phyloP scores from a whole-genome alignment of 2,329 filamentous ascomycete genomes.

The Neurospora sp. region DNA sequence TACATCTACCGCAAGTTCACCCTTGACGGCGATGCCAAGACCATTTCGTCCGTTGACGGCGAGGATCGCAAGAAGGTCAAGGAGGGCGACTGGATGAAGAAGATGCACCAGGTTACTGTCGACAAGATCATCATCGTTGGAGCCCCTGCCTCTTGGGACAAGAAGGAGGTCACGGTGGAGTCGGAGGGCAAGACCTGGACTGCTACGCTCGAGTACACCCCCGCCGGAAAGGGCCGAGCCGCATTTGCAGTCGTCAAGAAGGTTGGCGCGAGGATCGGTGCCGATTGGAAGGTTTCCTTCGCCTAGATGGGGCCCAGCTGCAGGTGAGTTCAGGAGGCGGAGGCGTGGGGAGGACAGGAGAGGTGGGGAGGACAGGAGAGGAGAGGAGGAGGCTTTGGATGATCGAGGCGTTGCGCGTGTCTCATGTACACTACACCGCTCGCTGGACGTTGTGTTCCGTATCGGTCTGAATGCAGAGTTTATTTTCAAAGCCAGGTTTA shows the following conservation, averaged over 20 bases:
- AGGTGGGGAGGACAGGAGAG: neutral
- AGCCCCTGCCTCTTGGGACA: slow-evolving; percentile 62
- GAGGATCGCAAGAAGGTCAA: slow-evolving; percentile 49
- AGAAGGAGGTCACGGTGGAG: slow-evolving; percentile 47
- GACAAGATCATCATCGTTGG: slow-evolving; percentile 81
- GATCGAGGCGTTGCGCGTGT: neutral
- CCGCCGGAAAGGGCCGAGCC: slow-evolving; percentile 35
- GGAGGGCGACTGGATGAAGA: slow-evolving; percentile 65
- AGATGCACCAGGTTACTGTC: slow-evolving; percentile 66
- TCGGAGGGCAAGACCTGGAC: slow-evolving; percentile 44
- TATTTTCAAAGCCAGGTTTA: neutral
- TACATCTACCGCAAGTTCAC: slow-evolving; percentile 79
- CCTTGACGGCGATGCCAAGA: slow-evolving; percentile 44
- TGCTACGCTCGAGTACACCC: slow-evolving; percentile 50
- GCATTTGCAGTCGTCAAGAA: slow-evolving; percentile 44
- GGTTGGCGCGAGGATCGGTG: slow-evolving; percentile 40
- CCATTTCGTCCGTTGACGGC: slow-evolving; percentile 61
- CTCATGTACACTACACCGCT: neutral
- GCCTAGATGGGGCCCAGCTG: slow-evolving; percentile 14
- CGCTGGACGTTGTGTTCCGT: neutral
- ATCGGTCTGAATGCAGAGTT: neutral
- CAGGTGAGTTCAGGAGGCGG: neutral
- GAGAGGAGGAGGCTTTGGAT: neutral
- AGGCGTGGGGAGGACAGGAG: neutral
- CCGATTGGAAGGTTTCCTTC: slow-evolving; percentile 40